Percentiles rank a stretch among this genome's conserved stretches.
phyloP scores from a whole-genome alignment of 2,329 filamentous ascomycete species.

The Capronia americana region DNA sequence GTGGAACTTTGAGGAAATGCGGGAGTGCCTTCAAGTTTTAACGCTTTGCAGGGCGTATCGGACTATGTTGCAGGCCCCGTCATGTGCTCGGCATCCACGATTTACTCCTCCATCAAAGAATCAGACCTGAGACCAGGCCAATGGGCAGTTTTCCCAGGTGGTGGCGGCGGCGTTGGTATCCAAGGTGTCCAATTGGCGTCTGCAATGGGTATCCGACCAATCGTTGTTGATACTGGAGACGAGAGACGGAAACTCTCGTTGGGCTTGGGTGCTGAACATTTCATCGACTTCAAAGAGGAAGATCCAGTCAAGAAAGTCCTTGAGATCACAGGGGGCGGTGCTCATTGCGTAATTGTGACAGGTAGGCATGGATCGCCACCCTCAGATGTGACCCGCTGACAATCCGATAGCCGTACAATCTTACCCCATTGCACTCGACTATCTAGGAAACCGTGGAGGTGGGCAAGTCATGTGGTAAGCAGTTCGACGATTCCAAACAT shows the following conservation, averaged over 20 bases:
- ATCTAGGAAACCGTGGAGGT: constrained; percentile 56
- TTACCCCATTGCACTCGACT: constrained; percentile 52
- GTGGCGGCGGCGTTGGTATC: constrained; percentile 63
- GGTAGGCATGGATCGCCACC: constrained; percentile 30
- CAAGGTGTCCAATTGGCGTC: constrained; percentile 63
- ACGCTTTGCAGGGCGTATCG: constrained; percentile 59
- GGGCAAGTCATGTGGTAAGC: constrained; percentile 58
- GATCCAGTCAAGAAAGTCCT: constrained; percentile 51
- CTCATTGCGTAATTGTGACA: constrained; percentile 54
- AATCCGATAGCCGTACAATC: constrained; percentile 42
- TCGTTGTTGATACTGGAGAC: constrained; percentile 61
- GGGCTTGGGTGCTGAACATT: constrained; percentile 61
- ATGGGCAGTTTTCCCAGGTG: constrained; percentile 63
- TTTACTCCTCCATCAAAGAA: constrained; percentile 63
- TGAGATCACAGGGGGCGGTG: constrained; percentile 54
- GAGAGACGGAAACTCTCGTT: constrained; percentile 55
- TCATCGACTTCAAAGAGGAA: constrained; percentile 61
- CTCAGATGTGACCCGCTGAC: constrained; percentile 5
- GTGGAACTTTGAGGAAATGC: constrained; percentile 4
- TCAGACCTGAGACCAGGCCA: constrained; percentile 58
- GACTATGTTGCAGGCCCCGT: constrained; percentile 65
- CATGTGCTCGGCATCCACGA: constrained; percentile 66
- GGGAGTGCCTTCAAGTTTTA: not conserved
- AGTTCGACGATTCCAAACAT: not conserved
- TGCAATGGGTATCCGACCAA: constrained; percentile 63